Conservation (phyloP, 345 rosid genomes). For the Clarkia xantiana region DNA sequence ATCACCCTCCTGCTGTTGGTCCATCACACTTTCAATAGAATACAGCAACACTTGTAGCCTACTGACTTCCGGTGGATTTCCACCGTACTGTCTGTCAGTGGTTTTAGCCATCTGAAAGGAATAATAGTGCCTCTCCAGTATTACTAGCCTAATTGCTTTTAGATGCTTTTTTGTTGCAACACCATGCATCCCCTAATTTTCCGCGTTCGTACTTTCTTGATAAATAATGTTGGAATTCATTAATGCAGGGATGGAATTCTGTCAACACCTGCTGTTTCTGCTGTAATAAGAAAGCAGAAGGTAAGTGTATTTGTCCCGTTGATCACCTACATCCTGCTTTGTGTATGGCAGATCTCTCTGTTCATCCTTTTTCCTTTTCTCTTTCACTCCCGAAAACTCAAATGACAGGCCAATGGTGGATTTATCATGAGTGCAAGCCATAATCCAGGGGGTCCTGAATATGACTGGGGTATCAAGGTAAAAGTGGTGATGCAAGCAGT, state of each 20-base stretch:
- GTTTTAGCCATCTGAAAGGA: no score
- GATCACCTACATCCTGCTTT: not conserved
- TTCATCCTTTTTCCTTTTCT: constrained; percentile 4
- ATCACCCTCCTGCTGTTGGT: no score
- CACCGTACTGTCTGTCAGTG: no score
- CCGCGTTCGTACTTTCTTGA: not conserved
- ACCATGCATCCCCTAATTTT: not conserved
- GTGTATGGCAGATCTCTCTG: not conserved
- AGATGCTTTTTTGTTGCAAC: not conserved
- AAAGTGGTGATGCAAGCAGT: constrained; percentile 1
- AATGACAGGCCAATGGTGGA: constrained; percentile 75
- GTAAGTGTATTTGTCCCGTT: constrained; percentile 14
- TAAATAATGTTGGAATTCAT: constrained; percentile 7
- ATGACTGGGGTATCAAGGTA: constrained; percentile 99
- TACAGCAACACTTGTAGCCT: no score
- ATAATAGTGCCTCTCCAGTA: no score
- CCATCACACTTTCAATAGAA: no score
- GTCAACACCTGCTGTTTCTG: constrained; percentile 90
- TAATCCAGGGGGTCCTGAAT: constrained; percentile 89
- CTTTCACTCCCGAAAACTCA: not conserved
- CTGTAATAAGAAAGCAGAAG: constrained; percentile 77
- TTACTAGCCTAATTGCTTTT: not conserved
- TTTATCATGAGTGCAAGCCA: constrained; percentile 97
- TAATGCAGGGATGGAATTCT: constrained; percentile 63
- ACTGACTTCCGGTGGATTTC: no score